phyloP scores from a whole-genome alignment of 345 rosid species.

The Sonneratia caseolaris region DNA sequence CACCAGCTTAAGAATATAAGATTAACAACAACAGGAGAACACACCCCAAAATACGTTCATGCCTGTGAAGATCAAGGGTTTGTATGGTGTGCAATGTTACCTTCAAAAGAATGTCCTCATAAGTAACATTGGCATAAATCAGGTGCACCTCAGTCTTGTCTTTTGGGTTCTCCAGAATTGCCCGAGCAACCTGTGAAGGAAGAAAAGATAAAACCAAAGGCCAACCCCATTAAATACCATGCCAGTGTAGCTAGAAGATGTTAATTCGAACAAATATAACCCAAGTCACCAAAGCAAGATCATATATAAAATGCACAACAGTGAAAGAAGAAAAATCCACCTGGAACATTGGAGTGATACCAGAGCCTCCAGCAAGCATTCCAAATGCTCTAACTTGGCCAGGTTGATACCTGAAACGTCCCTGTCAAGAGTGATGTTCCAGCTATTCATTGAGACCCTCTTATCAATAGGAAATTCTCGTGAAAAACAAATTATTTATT shows the following conservation, averaged over 20 bases:
- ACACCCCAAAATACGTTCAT: background rate
- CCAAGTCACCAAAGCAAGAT: background rate
- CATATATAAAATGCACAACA: background rate
- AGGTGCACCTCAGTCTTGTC: constrained; percentile 79
- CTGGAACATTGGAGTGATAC: constrained; percentile 99
- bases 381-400: constrained; percentile 91
- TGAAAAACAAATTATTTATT: background rate
- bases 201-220: constrained; percentile 10
- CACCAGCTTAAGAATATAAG: background rate
- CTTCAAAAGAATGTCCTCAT: constrained; percentile 89
- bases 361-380: constrained; percentile 98
- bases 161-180: constrained; percentile 78
- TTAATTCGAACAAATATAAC: constrained; percentile 1
- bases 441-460: background rate
- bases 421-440: constrained; percentile 37
- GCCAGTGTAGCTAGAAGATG: background rate
- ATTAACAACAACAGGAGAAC: background rate
- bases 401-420: constrained; percentile 82
- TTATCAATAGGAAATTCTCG: background rate
- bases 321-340: constrained; percentile 27
- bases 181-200: constrained; percentile 65
- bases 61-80: background rate
- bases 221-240: background rate
- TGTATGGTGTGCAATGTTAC: constrained; percentile 23
- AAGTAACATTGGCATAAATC: constrained; percentile 79